These are phyloP conservation scores for Erigeron canadensis DNA, from an alignment of 129 eudicot species.

Conservation along the genomic window DNA sequence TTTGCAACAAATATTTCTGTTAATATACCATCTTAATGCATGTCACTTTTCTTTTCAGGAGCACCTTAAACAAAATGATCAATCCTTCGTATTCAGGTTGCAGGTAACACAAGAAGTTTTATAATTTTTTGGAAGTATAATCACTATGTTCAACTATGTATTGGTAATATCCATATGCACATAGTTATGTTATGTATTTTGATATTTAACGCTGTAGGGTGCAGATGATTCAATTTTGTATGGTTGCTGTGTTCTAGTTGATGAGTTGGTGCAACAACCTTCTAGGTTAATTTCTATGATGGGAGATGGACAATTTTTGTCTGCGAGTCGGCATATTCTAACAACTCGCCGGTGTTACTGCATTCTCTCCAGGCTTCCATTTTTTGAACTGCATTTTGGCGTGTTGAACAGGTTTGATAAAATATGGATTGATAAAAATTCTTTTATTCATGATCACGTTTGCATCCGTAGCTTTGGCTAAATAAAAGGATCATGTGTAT, in stretches of 20 bases:
- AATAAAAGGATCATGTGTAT: not conserved
- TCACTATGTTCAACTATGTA: not conserved
- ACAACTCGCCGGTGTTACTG: slow-evolving; percentile 96
- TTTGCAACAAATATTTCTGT: not conserved
- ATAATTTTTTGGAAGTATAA: too few species aligned
- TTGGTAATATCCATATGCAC: not conserved
- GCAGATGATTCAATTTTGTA: slow-evolving; percentile 93
- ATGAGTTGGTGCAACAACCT: slow-evolving; percentile 83
- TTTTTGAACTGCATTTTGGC: slow-evolving; percentile 93
- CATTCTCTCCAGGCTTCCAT: slow-evolving; percentile 90
- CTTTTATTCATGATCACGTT: slow-evolving; percentile 8
- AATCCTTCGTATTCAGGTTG: slow-evolving; percentile 87
- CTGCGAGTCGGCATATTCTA: slow-evolving; percentile 68
- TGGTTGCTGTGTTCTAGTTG: slow-evolving; percentile 96
- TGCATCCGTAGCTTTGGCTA: slow-evolving; percentile 14
- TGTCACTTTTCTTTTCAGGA: slow-evolving; percentile 64
- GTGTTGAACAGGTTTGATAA: slow-evolving; percentile 74
- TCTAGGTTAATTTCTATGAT: slow-evolving; percentile 77
- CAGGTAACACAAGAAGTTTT: slow-evolving; percentile 60
- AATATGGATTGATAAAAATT: not conserved
- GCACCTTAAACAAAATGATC: slow-evolving; percentile 85
- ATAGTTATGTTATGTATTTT: not conserved
- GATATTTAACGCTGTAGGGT: slow-evolving; percentile 48
- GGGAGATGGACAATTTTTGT: slow-evolving; percentile 51
- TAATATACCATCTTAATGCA: slow-evolving; percentile 17